phyloP scores from a whole-genome alignment of 164 flowering plant species.

The Nelumbo lutea region DNA sequence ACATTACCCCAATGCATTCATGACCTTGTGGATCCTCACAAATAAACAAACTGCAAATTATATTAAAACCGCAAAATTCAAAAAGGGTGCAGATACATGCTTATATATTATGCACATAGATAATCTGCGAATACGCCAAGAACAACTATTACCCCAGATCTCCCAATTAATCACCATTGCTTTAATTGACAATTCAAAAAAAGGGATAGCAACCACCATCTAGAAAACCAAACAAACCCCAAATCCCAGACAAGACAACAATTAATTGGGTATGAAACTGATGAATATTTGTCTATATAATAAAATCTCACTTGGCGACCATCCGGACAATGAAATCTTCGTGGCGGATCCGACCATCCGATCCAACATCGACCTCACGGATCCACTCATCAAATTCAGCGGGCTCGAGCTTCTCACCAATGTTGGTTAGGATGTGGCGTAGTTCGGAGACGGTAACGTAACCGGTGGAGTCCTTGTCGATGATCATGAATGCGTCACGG shows the following conservation, averaged over 20 bases:
- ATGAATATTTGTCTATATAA: neutral
- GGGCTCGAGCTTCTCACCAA: conserved; percentile 92
- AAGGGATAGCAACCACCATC: neutral
- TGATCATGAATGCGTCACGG: conserved; percentile 87
- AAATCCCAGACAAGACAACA: neutral
- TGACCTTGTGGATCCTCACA: neutral
- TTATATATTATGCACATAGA: conserved; percentile 9
- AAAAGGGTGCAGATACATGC: neutral
- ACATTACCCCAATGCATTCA: neutral
- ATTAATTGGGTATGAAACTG: neutral
- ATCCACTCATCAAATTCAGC: conserved; percentile 98
- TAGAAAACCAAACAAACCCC: neutral
- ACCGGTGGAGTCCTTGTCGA: conserved; percentile 85
- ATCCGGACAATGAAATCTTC: conserved; percentile 84
- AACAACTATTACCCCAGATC: conserved; percentile 1
- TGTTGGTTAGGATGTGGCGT: conserved; percentile 82
- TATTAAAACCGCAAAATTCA: neutral
- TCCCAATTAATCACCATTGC: neutral
- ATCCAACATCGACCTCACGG: conserved; percentile 85
- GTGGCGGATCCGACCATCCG: conserved; percentile 84
- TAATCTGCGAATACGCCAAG: neutral
- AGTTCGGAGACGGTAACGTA: conserved; percentile 77
- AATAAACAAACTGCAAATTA: neutral
- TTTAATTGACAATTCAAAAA: conserved; percentile 1
- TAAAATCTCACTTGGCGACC: conserved; percentile 68